Base-by-base conservation (phyloP, 75 land plant species). In the Gnetum montanum region DNA sequence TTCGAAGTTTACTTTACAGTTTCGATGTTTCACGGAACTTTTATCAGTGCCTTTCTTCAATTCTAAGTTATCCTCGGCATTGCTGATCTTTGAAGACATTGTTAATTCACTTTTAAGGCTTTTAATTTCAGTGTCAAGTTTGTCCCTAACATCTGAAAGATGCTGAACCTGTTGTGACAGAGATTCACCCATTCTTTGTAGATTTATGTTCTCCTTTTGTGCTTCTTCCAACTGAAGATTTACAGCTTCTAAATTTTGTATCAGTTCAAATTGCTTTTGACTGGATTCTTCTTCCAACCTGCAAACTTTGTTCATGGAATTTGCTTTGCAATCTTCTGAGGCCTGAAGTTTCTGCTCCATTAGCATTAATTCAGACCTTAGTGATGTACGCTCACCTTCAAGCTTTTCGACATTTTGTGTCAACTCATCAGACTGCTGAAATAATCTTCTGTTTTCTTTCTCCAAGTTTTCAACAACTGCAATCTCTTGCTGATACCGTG, bases 401-500 rank as follows among this genome's bases (percentile, higher is more conserved):
- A 48, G 6, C 27, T 48, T 29, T 26, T 29, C 27, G 13, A 10
- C 13, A 4, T 25, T 15, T 15, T 26, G 27, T 16, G n/a, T 23
- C 8, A 48, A 11, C 2, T 25, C 29, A 12, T 48, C 27, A 25
- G 15, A 27, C 29, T 10, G 16, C 13, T 48, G 50, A 13, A 26
- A 10, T 1, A 26, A 25, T 25, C 15, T 47, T 20, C 8, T n/a
- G 13, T 47, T 24, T 23, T 47, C 49, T 29, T 7, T 48, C 4
- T 26, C 50, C 24, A 48, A 2, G 24, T 48, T 12, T 16, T 57
- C 66, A 34, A 71, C 13, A 48, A 30, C 62, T 59, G 24, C 15
- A 45, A 28, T 45, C 44, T 2, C 68, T 62, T 52, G 6, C 47
- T n/a, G 61, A 8, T 30, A 64, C 74, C 31, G 73, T 66, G 40